phyloP scores from a whole-genome alignment of 2,329 filamentous ascomycete genomes.

The Microcyclospora pomicola region DNA sequence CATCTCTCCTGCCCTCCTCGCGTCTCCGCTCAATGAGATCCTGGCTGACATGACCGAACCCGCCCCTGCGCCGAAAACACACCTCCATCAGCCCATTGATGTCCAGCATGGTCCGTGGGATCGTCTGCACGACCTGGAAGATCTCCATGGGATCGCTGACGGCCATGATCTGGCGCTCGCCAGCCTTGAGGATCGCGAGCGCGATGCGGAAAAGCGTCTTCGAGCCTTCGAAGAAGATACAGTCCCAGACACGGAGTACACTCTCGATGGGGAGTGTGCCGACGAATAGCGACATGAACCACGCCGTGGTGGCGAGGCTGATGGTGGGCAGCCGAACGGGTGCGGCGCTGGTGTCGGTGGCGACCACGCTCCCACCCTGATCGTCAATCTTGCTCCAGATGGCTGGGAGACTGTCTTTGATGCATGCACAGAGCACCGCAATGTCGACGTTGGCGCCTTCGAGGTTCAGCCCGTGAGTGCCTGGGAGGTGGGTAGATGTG shows the following conservation, averaged over 20 bases:
- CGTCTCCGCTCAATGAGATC: conserved; percentile 66
- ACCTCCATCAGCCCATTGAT: conserved; percentile 70
- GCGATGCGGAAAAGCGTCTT: conserved; percentile 90
- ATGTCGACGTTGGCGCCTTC: conserved; percentile 90
- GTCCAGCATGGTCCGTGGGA: conserved; percentile 69
- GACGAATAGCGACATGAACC: conserved; percentile 97
- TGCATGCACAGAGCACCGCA: conserved; percentile 76
- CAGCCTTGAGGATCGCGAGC: conserved; percentile 78
- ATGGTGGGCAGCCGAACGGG: conserved; percentile 63
- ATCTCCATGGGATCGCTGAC: conserved; percentile 86
- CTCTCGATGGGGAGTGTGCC: conserved; percentile 85
- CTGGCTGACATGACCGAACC: conserved; percentile 70
- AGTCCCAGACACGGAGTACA: conserved; percentile 85
- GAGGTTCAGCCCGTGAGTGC: conserved; percentile 79
- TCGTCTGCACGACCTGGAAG: conserved; percentile 81
- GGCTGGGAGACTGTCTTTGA: conserved; percentile 67
- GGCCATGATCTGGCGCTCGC: conserved; percentile 64
- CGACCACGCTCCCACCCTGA: conserved; percentile 38
- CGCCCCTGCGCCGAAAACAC: conserved; percentile 55
- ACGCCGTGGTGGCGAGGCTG: conserved; percentile 81
- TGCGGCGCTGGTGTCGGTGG: conserved; percentile 26
- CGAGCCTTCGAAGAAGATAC: conserved; percentile 89
- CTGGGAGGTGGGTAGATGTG: conserved; percentile 73
- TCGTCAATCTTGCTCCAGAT: conserved; percentile 86
- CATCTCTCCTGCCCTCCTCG: conserved; percentile 39